These are phyloP conservation scores for Cladorrhinum samala DNA, from an alignment of 495 filamentous ascomycete genomes.

Conservation along the genomic window DNA sequence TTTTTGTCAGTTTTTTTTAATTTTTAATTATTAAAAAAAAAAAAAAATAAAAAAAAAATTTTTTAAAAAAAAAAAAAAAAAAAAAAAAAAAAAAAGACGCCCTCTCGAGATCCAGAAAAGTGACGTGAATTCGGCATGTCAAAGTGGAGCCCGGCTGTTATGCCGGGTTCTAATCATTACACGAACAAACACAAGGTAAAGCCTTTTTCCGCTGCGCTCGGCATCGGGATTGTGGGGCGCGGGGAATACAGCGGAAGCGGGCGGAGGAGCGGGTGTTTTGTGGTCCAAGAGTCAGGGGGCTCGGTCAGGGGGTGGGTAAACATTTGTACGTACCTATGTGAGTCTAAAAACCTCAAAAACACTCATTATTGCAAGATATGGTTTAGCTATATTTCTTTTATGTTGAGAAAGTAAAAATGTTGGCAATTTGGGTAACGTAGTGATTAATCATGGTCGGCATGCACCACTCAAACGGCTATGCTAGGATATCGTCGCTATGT, in stretches of 20 bases:
- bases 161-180: constrained; percentile 4
- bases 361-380: no score
- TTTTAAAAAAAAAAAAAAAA: neutral
- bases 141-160: constrained; percentile 23
- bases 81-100: neutral
- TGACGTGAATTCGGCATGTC: neutral
- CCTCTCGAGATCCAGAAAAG: neutral
- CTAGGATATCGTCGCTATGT: no score
- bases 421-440: no score
- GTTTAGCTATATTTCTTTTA: no score
- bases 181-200: constrained; percentile 18
- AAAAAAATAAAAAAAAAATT: neutral
- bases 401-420: no score
- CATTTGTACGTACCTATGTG: no score
- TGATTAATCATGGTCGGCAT: no score
- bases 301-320: neutral
- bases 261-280: neutral
- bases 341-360: no score
- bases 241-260: neutral
- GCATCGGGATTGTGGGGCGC: neutral
- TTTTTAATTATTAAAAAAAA: neutral
- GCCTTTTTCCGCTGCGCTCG: constrained; percentile 18
- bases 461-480: no score
- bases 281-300: neutral
- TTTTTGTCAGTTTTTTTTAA: neutral